Conservation (phyloP, 148 eudicot species). For the Rhododendron kiyosumense region DNA sequence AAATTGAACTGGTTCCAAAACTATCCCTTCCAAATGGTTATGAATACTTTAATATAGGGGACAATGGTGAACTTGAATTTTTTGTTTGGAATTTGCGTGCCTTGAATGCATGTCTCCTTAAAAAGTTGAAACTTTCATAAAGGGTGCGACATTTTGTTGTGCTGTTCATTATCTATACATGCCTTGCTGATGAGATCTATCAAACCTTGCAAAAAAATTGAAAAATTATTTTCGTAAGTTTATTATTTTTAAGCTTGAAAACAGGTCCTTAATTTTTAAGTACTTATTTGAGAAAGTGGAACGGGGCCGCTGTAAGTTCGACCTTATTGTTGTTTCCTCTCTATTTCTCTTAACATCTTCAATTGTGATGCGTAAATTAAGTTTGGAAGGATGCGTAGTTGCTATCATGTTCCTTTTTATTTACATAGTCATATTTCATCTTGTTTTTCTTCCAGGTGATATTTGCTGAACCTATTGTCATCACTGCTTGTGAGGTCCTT, state of each 20-base stretch:
- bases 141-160: background rate
- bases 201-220: too few relatives aligned
- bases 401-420: background rate
- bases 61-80: background rate
- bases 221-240: too few relatives aligned
- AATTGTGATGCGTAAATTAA: background rate
- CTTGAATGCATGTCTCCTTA: background rate
- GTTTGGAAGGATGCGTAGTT: background rate
- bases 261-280: too few relatives aligned
- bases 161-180: background rate
- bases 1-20: background rate
- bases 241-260: too few relatives aligned
- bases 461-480: slow-evolving; percentile 86
- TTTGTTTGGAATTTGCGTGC: background rate
- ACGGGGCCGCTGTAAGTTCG: background rate
- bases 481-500: slow-evolving; percentile 89
- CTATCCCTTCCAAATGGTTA: background rate
- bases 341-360: background rate
- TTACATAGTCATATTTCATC: background rate
- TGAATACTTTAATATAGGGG: background rate
- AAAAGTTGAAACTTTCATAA: background rate
- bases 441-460: slow-evolving; percentile 49
- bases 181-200: background rate
- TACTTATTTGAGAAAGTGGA: too few relatives aligned
- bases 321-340: background rate